Conservation (phyloP, 352 stramenopile genomes). For the Phytophthora tubulina region DNA sequence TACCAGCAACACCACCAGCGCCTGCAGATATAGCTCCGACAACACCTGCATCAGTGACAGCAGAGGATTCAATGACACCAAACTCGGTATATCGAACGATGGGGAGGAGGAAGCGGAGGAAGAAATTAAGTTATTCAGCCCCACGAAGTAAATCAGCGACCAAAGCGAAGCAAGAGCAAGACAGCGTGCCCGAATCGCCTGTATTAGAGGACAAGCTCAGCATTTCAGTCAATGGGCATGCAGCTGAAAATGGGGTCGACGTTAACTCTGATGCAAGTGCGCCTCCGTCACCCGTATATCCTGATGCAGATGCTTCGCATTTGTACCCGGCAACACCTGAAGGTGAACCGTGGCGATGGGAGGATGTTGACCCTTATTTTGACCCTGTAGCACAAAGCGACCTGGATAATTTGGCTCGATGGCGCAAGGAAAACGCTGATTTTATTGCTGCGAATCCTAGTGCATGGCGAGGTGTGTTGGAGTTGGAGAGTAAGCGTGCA, state of each 20-base stretch:
- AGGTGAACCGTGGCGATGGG: constrained; percentile 67
- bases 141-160: constrained; percentile 26
- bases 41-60: constrained; percentile 18
- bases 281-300: constrained; percentile 56
- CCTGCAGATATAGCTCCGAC: constrained; percentile 5
- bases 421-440: constrained; percentile 64
- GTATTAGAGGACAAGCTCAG: constrained; percentile 39
- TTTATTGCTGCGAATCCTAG: constrained; percentile 59
- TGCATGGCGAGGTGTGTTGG: constrained; percentile 17
- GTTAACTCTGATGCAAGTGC: constrained; percentile 8
- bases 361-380: constrained; percentile 69
- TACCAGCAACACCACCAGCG: constrained; percentile 2
- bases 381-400: constrained; percentile 55
- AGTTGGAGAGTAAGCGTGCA: constrained; percentile 45
- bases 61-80: constrained; percentile 15
- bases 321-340: constrained; percentile 52
- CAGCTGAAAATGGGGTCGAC: constrained; percentile 12
- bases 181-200: constrained; percentile 19
- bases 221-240: constrained; percentile 31
- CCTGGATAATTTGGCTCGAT: constrained; percentile 61
- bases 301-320: constrained; percentile 47
- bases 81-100: constrained; percentile 4
- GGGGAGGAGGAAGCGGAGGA: constrained; percentile 56
- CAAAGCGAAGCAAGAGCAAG: constrained; percentile 33
- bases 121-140: constrained; percentile 49